Percentiles rank a stretch among this genome's conserved stretches.
Conservation (phyloP, 306 rosid genomes). For the Fagus sylvatica region DNA sequence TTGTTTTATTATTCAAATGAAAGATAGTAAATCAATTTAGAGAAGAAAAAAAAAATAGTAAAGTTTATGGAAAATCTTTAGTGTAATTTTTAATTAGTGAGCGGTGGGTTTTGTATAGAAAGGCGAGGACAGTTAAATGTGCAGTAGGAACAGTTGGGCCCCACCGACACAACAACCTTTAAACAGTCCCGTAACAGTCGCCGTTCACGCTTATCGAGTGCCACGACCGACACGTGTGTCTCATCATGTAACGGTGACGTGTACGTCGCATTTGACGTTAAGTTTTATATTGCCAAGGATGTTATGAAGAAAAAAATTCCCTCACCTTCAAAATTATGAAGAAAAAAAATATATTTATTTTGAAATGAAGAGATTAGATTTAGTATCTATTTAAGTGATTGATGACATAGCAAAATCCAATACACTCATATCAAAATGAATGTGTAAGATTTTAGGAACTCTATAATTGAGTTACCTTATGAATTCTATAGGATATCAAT, state of each 20-base stretch:
- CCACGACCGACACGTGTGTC: conserved; percentile 1
- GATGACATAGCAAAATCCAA: too few relatives aligned
- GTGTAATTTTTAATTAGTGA: neutral
- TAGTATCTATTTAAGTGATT: too few relatives aligned
- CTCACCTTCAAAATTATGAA: too few relatives aligned
- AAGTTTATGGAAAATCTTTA: neutral
- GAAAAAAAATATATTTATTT: too few relatives aligned
- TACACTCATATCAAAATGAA: too few relatives aligned
- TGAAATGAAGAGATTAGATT: too few relatives aligned
- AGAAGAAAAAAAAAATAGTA: neutral
- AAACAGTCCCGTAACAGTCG: conserved; percentile 20
- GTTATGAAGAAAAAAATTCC: too few relatives aligned
- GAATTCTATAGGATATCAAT: too few relatives aligned
- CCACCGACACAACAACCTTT: neutral
- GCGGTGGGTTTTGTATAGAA: conserved; percentile 8
- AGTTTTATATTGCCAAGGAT: neutral
- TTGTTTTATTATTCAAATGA: too few relatives aligned
- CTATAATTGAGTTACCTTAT: too few relatives aligned
- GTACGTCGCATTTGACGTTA: neutral
- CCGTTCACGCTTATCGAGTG: conserved; percentile 7
- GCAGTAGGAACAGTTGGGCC: conserved; percentile 3
- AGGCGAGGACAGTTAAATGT: conserved; percentile 3
- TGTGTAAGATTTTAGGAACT: too few relatives aligned
- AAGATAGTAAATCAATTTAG: too few relatives aligned
- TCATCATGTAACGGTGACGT: conserved; percentile 1